Base-by-base conservation (phyloP, 805 yeast genomes). In the Pichia exigua region DNA sequence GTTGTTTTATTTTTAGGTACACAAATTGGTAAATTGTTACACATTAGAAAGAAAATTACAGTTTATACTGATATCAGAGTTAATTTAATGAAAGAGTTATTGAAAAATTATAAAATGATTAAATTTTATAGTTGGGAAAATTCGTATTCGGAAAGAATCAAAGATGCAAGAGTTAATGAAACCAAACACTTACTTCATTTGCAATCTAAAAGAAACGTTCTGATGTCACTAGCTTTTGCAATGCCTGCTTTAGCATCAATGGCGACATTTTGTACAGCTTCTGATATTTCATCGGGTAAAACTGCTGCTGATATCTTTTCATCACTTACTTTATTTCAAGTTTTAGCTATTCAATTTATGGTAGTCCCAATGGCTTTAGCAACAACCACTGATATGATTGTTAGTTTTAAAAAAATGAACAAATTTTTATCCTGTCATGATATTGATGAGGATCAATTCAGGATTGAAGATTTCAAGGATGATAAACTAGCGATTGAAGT, bases 81-180 rank as follows among this genome's bases (percentile, higher is more conserved):
- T 35, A 75, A 81, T 46, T 72, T 80, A 43, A 82, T 89, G 65
- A 84, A 87, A 57, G 97, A 91, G 65, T 78, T 89, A 27, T 73
- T 91, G 57, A 83, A 79, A 63, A 82, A 85, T 56, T 79, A 89
- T 73, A 87, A 85, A 64, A 75, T 83, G 67, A 84, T 91, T 66
- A 91, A 91, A 70, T 84, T 79, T 61, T 91, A 90, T 65, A 84
- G 94, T 6, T 91, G 97, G 97, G 97, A 91, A 65, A 74, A 73
- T 42, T 87, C 96, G 1, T 91, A 87, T 63, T 73, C 75, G 53
- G 65, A 74, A 11, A 73, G 74, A 49, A 75, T 91, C 40, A 60
- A 75, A 24, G 73, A 70, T 3, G 73, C 78, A 15, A 79, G 97
- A 67, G 59, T 63, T 1, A 62, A 68, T n/a, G 97, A 90, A 67